These are phyloP conservation scores for Penicillium sp. DNA, from an alignment of 2,329 filamentous ascomycete species.

Conservation along the genomic window DNA sequence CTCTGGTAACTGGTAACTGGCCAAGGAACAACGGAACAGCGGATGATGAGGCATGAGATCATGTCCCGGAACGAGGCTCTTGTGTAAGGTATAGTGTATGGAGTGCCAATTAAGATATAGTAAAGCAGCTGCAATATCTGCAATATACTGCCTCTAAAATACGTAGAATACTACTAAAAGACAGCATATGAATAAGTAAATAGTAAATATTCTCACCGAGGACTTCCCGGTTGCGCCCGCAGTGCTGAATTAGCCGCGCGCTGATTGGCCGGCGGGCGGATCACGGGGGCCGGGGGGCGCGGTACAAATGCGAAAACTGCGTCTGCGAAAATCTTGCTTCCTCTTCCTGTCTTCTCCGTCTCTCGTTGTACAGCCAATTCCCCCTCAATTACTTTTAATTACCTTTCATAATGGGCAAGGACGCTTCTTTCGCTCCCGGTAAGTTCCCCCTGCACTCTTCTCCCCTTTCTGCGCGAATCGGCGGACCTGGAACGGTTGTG, in stretches of 20 bases:
- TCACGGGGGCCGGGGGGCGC: slow-evolving; percentile 42
- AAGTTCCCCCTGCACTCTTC: slow-evolving; percentile 12
- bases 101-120: too few relatives aligned
- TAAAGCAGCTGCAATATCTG: too few relatives aligned
- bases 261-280: slow-evolving; percentile 38
- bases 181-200: too few relatives aligned
- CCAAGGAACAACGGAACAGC: background rate
- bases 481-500: background rate
- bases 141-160: too few relatives aligned
- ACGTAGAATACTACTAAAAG: too few relatives aligned
- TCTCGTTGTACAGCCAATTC: slow-evolving; percentile 24
- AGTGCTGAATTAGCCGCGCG: slow-evolving; percentile 36
- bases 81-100: too few relatives aligned
- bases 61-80: slow-evolving; percentile 10
- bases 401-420: slow-evolving; percentile 30
- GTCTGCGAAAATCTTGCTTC: slow-evolving; percentile 37
- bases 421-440: slow-evolving; percentile 32
- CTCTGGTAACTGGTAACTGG: background rate
- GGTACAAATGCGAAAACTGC: slow-evolving; percentile 37
- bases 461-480: background rate
- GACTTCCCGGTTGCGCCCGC: slow-evolving; percentile 42
- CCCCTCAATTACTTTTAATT: slow-evolving; percentile 17
- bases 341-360: slow-evolving; percentile 17
- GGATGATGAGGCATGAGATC: slow-evolving; percentile 28
- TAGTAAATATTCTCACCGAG: too few relatives aligned